phyloP scores from a whole-genome alignment of 768 basidiomycete species.

The Hemileccinum rubropunctum region DNA sequence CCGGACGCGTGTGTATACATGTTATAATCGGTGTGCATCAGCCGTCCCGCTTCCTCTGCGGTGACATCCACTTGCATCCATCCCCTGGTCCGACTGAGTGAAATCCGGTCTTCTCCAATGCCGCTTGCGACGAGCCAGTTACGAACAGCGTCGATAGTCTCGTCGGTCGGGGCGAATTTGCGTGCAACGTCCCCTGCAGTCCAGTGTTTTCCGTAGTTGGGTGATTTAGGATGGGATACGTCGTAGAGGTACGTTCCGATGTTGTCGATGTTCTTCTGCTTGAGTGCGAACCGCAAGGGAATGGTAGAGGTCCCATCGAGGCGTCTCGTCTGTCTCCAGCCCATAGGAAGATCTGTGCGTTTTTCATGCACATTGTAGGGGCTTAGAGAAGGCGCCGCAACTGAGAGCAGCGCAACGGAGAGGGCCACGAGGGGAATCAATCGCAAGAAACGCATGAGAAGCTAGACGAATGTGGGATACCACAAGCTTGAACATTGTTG shows the following conservation, averaged over 20 bases:
- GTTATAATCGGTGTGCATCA: constrained; percentile 33
- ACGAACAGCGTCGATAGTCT: constrained; percentile 22
- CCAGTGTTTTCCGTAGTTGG: constrained; percentile 32
- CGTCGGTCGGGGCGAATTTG: constrained; percentile 25
- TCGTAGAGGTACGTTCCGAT: constrained; percentile 25
- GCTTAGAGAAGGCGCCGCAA: too few species aligned
- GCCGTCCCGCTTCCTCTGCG: constrained; percentile 30
- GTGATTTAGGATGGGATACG: constrained; percentile 33
- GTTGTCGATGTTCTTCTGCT: constrained; percentile 28
- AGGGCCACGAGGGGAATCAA: too few species aligned
- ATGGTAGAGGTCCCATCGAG: constrained; percentile 30
- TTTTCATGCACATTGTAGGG: constrained; percentile 32
- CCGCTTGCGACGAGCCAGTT: constrained; percentile 29
- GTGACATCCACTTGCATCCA: constrained; percentile 28
- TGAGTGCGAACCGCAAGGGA: constrained; percentile 31
- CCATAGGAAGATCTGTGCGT: constrained; percentile 33
- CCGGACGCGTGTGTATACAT: constrained; percentile 27
- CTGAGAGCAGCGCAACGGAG: too few species aligned
- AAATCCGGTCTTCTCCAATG: constrained; percentile 19
- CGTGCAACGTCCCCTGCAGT: constrained; percentile 22
- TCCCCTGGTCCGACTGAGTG: constrained; percentile 15
- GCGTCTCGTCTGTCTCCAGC: constrained; percentile 38
- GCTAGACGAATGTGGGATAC: too few species aligned
- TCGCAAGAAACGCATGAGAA: too few species aligned
- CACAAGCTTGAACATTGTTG: too few species aligned